Conservation (phyloP, 805 yeast genomes). For the Ogataea degrootiae region DNA sequence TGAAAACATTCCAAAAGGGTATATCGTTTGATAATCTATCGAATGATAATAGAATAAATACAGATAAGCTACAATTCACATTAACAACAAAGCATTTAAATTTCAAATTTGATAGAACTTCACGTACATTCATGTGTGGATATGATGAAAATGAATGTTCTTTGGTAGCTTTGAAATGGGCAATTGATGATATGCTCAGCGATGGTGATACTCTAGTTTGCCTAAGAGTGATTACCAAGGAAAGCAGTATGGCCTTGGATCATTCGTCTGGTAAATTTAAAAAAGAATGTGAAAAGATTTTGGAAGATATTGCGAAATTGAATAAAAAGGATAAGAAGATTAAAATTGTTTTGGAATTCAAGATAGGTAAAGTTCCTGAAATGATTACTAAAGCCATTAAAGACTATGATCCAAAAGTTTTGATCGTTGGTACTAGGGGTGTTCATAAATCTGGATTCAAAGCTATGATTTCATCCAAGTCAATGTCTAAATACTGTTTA, state of each 20-base stretch:
- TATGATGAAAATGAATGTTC: slow-evolving; percentile 39
- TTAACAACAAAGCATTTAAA: slow-evolving; percentile 35
- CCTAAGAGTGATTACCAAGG: slow-evolving; percentile 37
- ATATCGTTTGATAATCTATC: slow-evolving; percentile 40
- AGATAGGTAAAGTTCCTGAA: slow-evolving; percentile 39
- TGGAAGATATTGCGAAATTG: slow-evolving; percentile 28
- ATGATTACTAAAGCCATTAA: slow-evolving; percentile 36
- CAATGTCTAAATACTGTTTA: slow-evolving; percentile 44
- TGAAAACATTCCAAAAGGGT: slow-evolving; percentile 24
- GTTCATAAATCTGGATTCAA: slow-evolving; percentile 34
- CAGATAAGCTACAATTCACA: slow-evolving; percentile 31
- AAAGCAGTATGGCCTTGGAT: slow-evolving; percentile 16
- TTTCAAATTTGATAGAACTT: slow-evolving; percentile 31
- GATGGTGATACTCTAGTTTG: slow-evolving; percentile 45
- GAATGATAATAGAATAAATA: slow-evolving; percentile 25
- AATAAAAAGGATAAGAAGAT: slow-evolving; percentile 34
- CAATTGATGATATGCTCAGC: slow-evolving; percentile 36
- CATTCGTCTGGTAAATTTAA: slow-evolving; percentile 23
- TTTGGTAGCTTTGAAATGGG: slow-evolving; percentile 40
- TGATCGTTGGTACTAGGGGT: slow-evolving; percentile 42
- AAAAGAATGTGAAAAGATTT: slow-evolving; percentile 30
- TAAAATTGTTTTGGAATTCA: slow-evolving; percentile 39
- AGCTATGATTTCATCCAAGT: slow-evolving; percentile 35
- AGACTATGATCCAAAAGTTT: slow-evolving; percentile 40
- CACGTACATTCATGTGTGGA: slow-evolving; percentile 41